Percentiles rank a stretch among this genome's conserved stretches.
Evolutionary conservation across 169 alveolate species (phyloP).

Genomic region (Amoebophrya sp.): DNA sequence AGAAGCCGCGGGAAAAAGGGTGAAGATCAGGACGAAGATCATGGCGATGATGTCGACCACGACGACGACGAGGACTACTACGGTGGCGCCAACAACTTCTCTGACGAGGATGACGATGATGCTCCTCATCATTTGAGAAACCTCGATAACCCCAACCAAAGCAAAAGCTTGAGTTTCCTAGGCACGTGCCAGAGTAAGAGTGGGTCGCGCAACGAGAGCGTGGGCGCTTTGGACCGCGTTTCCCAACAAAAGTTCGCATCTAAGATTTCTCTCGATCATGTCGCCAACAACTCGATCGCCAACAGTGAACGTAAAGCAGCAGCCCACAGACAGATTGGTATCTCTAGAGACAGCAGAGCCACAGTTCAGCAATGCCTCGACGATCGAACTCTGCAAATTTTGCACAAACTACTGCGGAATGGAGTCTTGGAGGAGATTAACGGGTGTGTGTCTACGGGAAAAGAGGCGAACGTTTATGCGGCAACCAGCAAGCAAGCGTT

Average conservation of each 20-base stretch:
- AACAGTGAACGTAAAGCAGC: neutral
- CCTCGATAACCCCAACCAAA: no score
- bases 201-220: neutral
- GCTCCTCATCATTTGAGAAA: no score
- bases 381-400: constrained; percentile 81
- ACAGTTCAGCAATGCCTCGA: constrained; percentile 94
- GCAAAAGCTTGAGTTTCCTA: no score
- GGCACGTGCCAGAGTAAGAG: no score
- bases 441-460: constrained; percentile 93
- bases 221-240: neutral
- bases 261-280: neutral
- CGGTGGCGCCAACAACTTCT: no score
- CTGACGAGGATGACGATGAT: no score
- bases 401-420: constrained; percentile 76
- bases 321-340: constrained; percentile 49
- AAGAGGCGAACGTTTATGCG: constrained; percentile 92
- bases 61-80: no score
- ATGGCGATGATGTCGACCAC: no score
- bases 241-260: neutral
- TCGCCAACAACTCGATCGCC: neutral
- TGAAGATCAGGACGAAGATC: no score
- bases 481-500: constrained; percentile 58
- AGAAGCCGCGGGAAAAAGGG: no score
- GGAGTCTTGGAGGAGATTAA: constrained; percentile 78
- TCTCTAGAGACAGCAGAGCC: constrained; percentile 88